A percentile compares a stretch with the other conserved stretches of the same genome.
Conservation (phyloP, 2,329 filamentous ascomycete genomes). For the Cladosporium velox region DNA sequence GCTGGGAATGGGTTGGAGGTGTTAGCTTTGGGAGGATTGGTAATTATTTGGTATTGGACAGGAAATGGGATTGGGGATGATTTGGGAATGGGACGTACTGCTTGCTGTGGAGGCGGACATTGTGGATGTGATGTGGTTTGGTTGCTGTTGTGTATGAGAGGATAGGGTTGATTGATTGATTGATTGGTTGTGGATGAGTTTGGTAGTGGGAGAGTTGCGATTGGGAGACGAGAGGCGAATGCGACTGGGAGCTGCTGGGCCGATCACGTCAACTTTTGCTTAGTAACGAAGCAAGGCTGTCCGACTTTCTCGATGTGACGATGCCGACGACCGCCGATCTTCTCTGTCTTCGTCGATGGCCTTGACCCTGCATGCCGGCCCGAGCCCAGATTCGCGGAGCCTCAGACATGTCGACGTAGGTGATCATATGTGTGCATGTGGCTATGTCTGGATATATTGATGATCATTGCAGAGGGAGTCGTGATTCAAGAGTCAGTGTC, state of each 20-base stretch:
- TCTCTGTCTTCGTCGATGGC: neutral
- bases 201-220: neutral
- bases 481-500: no score
- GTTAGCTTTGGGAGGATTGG: neutral
- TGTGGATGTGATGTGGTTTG: neutral
- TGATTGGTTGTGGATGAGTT: neutral
- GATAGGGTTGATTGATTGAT: neutral
- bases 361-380: slow-evolving; percentile 14
- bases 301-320: slow-evolving; percentile 4
- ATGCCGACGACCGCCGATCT: slow-evolving; percentile 7
- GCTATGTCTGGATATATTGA: no score
- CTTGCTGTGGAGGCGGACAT: slow-evolving; percentile 12
- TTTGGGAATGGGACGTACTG: neutral
- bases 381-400: slow-evolving; percentile 10
- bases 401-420: neutral
- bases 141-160: neutral
- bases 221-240: neutral
- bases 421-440: neutral
- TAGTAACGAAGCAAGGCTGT: neutral
- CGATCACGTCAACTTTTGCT: slow-evolving; percentile 19
- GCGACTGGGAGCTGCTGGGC: neutral
- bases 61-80: neutral
- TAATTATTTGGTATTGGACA: neutral
- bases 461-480: neutral
- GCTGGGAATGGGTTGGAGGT: slow-evolving; percentile 2